These are phyloP conservation scores for Poa annua DNA, from an alignment of 176 grass and related monocot species.

Conservation along the genomic window DNA sequence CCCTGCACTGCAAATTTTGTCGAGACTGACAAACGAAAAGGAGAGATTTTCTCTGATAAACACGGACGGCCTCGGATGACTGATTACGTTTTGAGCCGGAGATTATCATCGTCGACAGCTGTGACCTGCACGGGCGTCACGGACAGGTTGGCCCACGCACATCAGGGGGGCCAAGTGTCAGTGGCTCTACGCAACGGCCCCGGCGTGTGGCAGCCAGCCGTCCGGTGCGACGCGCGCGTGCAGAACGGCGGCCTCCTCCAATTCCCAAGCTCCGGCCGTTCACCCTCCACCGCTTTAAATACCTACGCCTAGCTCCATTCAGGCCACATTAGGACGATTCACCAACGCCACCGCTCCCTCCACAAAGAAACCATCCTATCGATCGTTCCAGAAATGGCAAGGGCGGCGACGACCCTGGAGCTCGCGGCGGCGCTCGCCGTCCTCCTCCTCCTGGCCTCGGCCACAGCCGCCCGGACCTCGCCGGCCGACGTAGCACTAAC, in stretches of 20 bases:
- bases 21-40: no score
- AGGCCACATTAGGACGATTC: background rate
- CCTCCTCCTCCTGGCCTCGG: slow-evolving; percentile 40
- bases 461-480: slow-evolving; percentile 18
- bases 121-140: background rate
- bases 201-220: background rate
- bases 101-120: background rate
- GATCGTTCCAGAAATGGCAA: slow-evolving; percentile 28
- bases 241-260: background rate
- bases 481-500: background rate
- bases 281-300: slow-evolving; percentile 4
- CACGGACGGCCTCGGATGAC: no score
- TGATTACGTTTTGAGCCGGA: no score
- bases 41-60: no score
- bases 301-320: background rate
- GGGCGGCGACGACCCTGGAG: slow-evolving; percentile 15
- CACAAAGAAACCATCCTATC: background rate
- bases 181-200: background rate
- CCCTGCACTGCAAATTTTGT: no score
- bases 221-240: background rate
- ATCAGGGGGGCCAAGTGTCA: background rate
- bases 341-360: background rate
- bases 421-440: slow-evolving; percentile 42
- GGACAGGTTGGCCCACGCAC: background rate
- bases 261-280: background rate